phyloP scores from a whole-genome alignment of 78 protist species.

The slime mould (Dictyostelium discoideum) region DNA sequence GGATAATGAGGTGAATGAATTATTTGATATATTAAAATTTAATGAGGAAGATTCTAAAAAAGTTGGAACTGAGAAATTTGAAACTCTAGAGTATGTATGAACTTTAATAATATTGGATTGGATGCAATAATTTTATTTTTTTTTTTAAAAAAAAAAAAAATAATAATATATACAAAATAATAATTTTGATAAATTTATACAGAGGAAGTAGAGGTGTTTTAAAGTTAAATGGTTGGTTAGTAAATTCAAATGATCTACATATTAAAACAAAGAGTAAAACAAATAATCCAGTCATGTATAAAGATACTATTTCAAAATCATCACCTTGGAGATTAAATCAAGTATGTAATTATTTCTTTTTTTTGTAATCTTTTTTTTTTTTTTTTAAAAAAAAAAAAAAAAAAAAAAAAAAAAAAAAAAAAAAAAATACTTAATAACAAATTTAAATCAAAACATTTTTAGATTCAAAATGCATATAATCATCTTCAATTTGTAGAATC shows the following conservation, averaged over 20 bases:
- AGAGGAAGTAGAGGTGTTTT: constrained; percentile 54
- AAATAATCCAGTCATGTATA: constrained; percentile 17
- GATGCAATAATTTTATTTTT: too few species aligned
- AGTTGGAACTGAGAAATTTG: not conserved
- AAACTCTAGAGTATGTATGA: constrained; percentile 3
- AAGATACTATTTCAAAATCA: constrained; percentile 43
- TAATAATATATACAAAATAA: too few species aligned
- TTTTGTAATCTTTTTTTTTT: not conserved
- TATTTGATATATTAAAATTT: not conserved
- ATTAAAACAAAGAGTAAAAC: constrained; percentile 33
- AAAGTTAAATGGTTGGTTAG: constrained; percentile 52
- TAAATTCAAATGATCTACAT: constrained; percentile 42
- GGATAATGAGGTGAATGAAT: not conserved
- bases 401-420: too few species aligned
- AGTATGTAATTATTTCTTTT: not conserved
- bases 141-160: too few species aligned
- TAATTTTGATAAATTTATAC: not conserved
- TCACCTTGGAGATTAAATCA: constrained; percentile 73
- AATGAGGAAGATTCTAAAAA: not conserved
- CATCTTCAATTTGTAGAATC: constrained; percentile 36
- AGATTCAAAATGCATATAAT: constrained; percentile 58
- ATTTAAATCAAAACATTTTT: not conserved
- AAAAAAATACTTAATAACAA: not conserved
- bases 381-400: too few species aligned
- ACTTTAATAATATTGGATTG: too few species aligned